phyloP scores from a whole-genome alignment of 805 yeast genomes.

The Teunomyces stri region DNA sequence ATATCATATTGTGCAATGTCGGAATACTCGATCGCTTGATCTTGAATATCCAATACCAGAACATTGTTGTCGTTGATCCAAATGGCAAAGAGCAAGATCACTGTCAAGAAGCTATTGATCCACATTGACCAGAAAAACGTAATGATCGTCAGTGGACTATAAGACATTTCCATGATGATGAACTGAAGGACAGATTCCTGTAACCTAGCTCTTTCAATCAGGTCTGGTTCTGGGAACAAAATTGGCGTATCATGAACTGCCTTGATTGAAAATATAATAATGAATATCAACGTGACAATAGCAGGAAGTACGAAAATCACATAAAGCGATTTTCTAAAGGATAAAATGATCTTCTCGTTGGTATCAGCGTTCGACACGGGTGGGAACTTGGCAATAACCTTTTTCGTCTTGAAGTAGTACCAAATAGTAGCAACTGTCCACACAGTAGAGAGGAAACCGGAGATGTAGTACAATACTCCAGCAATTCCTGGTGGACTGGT shows the following conservation, averaged over 20 bases:
- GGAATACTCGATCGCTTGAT: constrained; percentile 10
- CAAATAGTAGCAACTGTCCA: constrained; percentile 16
- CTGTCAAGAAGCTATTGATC: constrained; percentile 8
- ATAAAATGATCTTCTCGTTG: constrained; percentile 15
- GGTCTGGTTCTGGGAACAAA: neutral
- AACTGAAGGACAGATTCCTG: constrained; percentile 1
- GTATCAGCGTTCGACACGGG: constrained; percentile 17
- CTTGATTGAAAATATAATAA: neutral
- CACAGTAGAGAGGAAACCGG: constrained; percentile 3
- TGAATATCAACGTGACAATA: constrained; percentile 4
- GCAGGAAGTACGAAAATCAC: constrained; percentile 27
- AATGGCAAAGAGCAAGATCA: constrained; percentile 20
- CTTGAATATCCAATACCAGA: constrained; percentile 17
- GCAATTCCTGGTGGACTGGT: neutral
- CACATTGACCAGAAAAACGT: constrained; percentile 1
- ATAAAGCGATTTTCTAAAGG: constrained; percentile 26
- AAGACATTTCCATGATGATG: neutral
- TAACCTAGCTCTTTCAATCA: neutral
- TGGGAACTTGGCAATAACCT: constrained; percentile 25
- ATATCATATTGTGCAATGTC: constrained; percentile 16
- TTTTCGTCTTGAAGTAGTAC: constrained; percentile 27
- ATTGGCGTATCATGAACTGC: neutral
- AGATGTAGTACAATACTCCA: neutral
- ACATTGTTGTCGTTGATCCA: constrained; percentile 34
- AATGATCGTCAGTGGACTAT: neutral